Percentiles rank a stretch among this genome's conserved stretches.
phyloP scores from a whole-genome alignment of 2,329 filamentous ascomycete genomes.

The Diplodia corticola region DNA sequence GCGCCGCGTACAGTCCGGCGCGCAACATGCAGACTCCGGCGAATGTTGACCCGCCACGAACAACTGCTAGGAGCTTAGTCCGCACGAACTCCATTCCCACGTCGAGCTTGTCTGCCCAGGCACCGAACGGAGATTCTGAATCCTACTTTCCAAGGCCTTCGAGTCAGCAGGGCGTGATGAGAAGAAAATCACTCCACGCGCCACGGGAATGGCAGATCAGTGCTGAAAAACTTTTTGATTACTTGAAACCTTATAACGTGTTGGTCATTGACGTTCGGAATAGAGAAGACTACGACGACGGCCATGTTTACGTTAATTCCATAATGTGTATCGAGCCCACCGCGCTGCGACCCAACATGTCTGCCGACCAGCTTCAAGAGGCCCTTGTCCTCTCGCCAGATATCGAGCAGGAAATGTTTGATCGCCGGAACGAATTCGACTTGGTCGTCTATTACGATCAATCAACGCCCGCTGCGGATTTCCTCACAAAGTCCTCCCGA shows the following conservation, averaged over 20 bases:
- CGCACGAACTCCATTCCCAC: conserved; percentile 57
- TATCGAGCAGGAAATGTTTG: conserved; percentile 75
- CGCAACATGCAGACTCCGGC: conserved; percentile 68
- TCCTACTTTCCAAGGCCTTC: conserved; percentile 44
- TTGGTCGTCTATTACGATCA: conserved; percentile 91
- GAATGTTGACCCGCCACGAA: conserved; percentile 64
- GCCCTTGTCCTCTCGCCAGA: conserved; percentile 69
- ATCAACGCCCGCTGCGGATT: conserved; percentile 59
- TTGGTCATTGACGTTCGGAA: conserved; percentile 83
- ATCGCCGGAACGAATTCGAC: conserved; percentile 72
- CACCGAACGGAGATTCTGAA: conserved; percentile 40
- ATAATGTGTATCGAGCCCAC: conserved; percentile 92
- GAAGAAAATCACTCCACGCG: conserved; percentile 50
- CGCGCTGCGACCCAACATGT: conserved; percentile 66
- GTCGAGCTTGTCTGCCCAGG: conserved; percentile 39
- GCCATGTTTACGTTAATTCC: conserved; percentile 80
- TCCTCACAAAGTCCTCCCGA: conserved; percentile 50
- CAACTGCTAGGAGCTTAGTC: conserved; percentile 64
- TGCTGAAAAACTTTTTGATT: conserved; percentile 69
- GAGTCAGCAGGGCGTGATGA: conserved; percentile 25
- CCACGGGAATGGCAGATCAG: conserved; percentile 63
- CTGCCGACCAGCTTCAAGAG: conserved; percentile 65
- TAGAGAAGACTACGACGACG: conserved; percentile 78
- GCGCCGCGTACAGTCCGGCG: conserved; percentile 76
- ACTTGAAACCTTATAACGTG: conserved; percentile 66